Evolutionary conservation across 192 early-diverging fungal species (phyloP).

Genomic region (Linnemannia schmuckeri): DNA sequence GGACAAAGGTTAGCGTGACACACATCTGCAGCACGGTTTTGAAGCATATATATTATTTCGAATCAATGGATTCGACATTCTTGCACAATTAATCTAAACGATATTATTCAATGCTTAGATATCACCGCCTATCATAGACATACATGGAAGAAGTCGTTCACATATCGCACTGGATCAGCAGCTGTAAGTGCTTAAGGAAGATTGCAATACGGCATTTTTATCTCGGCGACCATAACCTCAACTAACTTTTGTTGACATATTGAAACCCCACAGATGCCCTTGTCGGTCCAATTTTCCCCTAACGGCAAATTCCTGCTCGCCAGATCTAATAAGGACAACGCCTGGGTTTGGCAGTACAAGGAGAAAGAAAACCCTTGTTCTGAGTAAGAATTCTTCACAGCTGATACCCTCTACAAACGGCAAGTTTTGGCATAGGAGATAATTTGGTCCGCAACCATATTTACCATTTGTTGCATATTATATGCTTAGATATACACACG

Average conservation of each 20-base stretch:
- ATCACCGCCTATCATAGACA: slow-evolving; percentile 35
- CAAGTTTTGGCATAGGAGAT: not conserved
- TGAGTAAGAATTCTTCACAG: slow-evolving; percentile 6
- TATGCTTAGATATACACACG: not conserved
- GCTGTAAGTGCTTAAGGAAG: slow-evolving; percentile 9
- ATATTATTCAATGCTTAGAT: slow-evolving; percentile 14
- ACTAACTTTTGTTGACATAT: not conserved
- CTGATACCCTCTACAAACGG: too few species aligned
- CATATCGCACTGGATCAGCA: slow-evolving; percentile 25
- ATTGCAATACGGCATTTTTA: too few species aligned
- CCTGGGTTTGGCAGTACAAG: slow-evolving; percentile 77
- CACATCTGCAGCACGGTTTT: not conserved
- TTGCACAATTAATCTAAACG: not conserved
- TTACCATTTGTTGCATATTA: not conserved
- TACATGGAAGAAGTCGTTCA: slow-evolving; percentile 52
- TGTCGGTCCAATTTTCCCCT: slow-evolving; percentile 71
- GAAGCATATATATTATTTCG: too few species aligned
- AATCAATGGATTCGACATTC: too few species aligned
- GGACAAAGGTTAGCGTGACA: slow-evolving; percentile 25
- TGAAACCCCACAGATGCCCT: slow-evolving; percentile 8
- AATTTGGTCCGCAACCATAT: slow-evolving; percentile 6
- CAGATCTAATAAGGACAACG: slow-evolving; percentile 52
- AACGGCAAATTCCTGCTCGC: slow-evolving; percentile 75
- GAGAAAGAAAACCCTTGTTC: slow-evolving; percentile 59
- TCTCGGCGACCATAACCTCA: not conserved